Evolutionary conservation across 257 asterid species (phyloP), one percentile per base, ranked within the genome.

Genomic region (Solanum habrochaites): DNA sequence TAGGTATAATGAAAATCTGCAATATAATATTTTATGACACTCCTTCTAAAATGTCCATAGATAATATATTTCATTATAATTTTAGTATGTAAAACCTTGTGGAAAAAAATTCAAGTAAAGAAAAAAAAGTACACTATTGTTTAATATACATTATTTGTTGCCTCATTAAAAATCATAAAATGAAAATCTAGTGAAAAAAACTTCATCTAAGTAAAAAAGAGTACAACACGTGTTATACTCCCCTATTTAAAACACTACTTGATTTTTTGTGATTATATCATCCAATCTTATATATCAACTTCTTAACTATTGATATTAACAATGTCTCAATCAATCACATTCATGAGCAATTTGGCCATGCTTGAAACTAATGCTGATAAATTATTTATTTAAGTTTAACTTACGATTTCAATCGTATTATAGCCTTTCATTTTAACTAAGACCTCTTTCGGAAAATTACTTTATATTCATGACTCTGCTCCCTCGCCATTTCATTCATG

Each of bases 311-410:
- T 56, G 23, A 7, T 56, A 56, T 56, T 56, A n/a, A 56, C 10
- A 56, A 11, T 56, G 64, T 56, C 64, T 56, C 4, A 3, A 56
- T 20, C 25, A 56, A 56, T 56, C 64, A 7, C n/a, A 56, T 18
- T 56, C 64, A 56, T n/a, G 2, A 20, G 20, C 4, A 56, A 7
- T 0, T 0, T 20, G 4, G n/a, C n/a, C 64, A 21, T 56, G 20
- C 64, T 56, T 56, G 64, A 56, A 56, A 56, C 25, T 56, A 18
- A 56, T 56, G 11, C 11, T 20, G 25, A 7, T 18, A 56, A 7
- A 18, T 56, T 20, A 56, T 52, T 52, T n/a, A n/a, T n/a, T n/a
- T n/a, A n/a, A n/a, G n/a, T n/a, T n/a, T n/a, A n/a, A n/a, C n/a
- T 52, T 52, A 52, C 21, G 25, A 56, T 56, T 56, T 56, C 64